Evolutionary conservation across 495 filamentous ascomycete genomes (phyloP).

Genomic region (Aspergillus panamensis): DNA sequence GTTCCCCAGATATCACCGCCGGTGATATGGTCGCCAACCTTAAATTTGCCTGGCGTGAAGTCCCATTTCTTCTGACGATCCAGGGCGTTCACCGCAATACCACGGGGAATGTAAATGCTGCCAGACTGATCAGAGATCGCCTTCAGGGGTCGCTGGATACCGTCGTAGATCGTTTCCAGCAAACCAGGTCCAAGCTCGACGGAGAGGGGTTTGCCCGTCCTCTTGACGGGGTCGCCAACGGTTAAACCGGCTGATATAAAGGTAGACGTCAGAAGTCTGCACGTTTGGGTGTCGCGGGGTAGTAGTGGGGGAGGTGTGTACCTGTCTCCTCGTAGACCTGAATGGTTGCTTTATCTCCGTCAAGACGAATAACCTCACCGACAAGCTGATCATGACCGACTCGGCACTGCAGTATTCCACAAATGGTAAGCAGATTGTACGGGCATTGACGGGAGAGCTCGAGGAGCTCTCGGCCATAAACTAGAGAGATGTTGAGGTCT

Average conservation of each 20-base stretch:
- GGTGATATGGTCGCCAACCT: conserved; percentile 95
- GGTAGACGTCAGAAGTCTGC: conserved; percentile 13
- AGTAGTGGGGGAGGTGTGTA: conserved; percentile 39
- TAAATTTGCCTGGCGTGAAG: conserved; percentile 76
- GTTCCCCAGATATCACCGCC: conserved; percentile 92
- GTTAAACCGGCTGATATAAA: conserved; percentile 73
- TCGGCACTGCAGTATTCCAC: conserved; percentile 54
- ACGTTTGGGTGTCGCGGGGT: conserved; percentile 7
- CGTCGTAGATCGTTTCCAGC: conserved; percentile 99
- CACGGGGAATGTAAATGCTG: conserved; percentile 96
- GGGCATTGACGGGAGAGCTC: conserved; percentile 1
- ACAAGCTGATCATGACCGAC: conserved; percentile 88
- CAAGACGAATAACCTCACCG: conserved; percentile 97
- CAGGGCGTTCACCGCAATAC: conserved; percentile 83
- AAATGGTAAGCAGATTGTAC: conserved; percentile 14
- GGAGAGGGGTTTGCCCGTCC: conserved; percentile 91
- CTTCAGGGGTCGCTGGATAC: conserved; percentile 92
- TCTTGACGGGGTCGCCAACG: conserved; percentile 86
- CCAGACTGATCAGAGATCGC: conserved; percentile 71
- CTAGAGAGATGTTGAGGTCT: neutral
- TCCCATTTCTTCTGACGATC: conserved; percentile 92
- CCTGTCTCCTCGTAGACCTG: conserved; percentile 99
- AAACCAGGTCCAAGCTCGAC: conserved; percentile 96
- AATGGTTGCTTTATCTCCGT: conserved; percentile 89
- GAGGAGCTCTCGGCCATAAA: neutral